A percentile compares a stretch with the other conserved stretches of the same genome.
Evolutionary conservation across 345 rosid genomes (phyloP).

Genomic region (Populus nigra): DNA sequence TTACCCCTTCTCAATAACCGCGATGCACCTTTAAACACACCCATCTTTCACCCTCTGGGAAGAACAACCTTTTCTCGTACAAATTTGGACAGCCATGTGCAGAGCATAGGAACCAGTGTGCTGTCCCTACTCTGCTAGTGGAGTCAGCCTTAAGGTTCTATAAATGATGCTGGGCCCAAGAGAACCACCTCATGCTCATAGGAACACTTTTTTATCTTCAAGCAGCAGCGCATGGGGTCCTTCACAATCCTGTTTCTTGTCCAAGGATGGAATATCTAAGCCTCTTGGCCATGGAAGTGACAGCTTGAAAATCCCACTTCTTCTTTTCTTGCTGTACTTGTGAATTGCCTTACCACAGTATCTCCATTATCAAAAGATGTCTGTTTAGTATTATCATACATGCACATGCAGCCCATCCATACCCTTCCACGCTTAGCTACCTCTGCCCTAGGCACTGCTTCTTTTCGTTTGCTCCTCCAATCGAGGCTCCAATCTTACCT

Average conservation of each 20-base stretch:
- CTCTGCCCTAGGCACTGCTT: background rate
- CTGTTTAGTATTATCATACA: too few species aligned
- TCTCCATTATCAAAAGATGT: too few species aligned
- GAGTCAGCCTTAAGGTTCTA: conserved; percentile 4
- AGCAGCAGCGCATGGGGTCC: conserved; percentile 39
- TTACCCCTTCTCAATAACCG: background rate
- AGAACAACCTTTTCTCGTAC: background rate
- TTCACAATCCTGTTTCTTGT: conserved; percentile 16
- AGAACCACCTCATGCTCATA: background rate
- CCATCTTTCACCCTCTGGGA: too few species aligned
- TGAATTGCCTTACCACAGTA: too few species aligned
- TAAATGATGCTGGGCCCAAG: conserved; percentile 33
- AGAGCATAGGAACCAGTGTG: conserved; percentile 23
- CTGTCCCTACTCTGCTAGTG: conserved; percentile 12
- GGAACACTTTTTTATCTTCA: background rate
- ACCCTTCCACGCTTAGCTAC: too few species aligned
- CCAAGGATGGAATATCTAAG: conserved; percentile 13
- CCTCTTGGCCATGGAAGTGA: conserved; percentile 23
- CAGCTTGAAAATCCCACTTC: conserved; percentile 6
- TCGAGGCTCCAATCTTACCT: too few species aligned
- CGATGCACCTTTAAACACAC: too few species aligned
- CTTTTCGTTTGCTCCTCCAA: too few species aligned
- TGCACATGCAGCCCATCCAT: too few species aligned
- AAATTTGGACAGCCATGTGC: conserved; percentile 33
- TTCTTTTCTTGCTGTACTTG: too few species aligned